Evolutionary conservation across 2,329 filamentous ascomycete species (phyloP).

Genomic region (Pseudogymnoascus sp.): DNA sequence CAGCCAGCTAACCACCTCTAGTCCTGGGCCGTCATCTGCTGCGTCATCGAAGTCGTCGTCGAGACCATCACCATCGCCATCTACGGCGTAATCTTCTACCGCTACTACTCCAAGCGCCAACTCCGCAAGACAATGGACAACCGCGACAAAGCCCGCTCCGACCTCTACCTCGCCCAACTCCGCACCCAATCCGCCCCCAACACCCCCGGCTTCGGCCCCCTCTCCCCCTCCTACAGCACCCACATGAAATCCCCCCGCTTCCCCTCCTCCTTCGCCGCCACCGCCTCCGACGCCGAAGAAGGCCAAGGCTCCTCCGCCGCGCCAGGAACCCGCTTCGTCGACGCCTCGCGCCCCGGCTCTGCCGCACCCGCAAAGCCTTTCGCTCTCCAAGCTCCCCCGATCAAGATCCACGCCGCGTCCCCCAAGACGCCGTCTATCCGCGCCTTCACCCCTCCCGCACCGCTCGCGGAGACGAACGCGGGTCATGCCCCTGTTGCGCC

Average conservation of each 20-base stretch:
- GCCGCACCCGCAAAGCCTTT: constrained; percentile 54
- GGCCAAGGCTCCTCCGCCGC: constrained; percentile 42
- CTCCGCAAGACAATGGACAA: constrained; percentile 95
- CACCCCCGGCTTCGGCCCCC: constrained; percentile 78
- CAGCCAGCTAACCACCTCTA: constrained; percentile 30
- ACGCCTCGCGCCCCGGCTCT: constrained; percentile 51
- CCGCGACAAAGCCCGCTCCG: constrained; percentile 86
- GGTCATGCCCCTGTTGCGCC: constrained; percentile 62
- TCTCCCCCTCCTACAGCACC: constrained; percentile 44
- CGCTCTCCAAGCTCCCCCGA: constrained; percentile 76
- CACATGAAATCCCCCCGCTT: constrained; percentile 43
- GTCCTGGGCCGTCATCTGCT: constrained; percentile 94
- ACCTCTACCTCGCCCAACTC: constrained; percentile 85
- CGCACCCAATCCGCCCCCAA: constrained; percentile 85
- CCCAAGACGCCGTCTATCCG: constrained; percentile 53
- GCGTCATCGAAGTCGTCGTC: constrained; percentile 91
- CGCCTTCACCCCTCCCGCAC: constrained; percentile 46
- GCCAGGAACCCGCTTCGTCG: constrained; percentile 42
- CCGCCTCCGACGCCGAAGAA: constrained; percentile 44
- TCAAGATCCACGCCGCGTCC: constrained; percentile 67
- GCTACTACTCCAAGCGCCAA: constrained; percentile 92
- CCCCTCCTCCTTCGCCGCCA: constrained; percentile 44
- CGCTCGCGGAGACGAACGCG: constrained; percentile 34
- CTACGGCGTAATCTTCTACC: constrained; percentile 93
- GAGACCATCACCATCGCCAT: constrained; percentile 86